A percentile compares a stretch with the other conserved stretches of the same genome.
Evolutionary conservation across 2,329 filamentous ascomycete species (phyloP).

Genomic region (Apiospora hydei): DNA sequence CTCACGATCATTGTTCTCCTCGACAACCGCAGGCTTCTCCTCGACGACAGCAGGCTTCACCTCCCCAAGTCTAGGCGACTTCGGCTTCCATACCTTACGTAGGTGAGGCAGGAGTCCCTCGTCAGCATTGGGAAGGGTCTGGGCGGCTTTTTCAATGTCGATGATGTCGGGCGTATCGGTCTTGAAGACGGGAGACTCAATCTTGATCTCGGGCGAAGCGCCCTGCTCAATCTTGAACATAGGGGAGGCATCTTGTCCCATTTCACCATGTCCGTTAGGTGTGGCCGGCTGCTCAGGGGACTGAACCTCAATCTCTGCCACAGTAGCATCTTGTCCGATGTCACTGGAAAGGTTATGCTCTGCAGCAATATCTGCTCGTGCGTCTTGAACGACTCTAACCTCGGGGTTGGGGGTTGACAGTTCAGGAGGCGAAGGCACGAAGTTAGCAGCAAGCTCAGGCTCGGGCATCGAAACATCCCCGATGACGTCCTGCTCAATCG

Average conservation of each 20-base stretch:
- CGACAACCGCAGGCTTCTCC: not conserved
- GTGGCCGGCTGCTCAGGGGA: conserved; percentile 3
- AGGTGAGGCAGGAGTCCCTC: not conserved
- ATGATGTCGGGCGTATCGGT: not conserved
- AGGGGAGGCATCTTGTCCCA: not conserved
- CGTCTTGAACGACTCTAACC: not conserved
- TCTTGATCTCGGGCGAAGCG: not conserved
- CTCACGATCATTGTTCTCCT: not conserved
- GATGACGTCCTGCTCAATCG: conserved; percentile 29
- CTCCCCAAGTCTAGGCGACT: not conserved
- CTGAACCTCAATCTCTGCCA: not conserved
- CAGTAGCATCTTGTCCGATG: not conserved
- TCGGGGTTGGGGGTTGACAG: not conserved
- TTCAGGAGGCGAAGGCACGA: not conserved
- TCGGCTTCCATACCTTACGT: conserved; percentile 5
- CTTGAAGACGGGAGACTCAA: not conserved
- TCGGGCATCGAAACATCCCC: conserved; percentile 26
- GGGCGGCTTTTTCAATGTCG: not conserved
- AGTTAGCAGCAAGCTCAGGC: not conserved
- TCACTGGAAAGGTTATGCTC: not conserved
- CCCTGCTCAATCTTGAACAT: not conserved
- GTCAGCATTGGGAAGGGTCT: not conserved
- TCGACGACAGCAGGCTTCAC: not conserved
- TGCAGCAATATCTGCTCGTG: not conserved
- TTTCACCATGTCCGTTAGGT: not conserved